phyloP scores from a whole-genome alignment of 768 basidiomycete species.

The Rhizopogon vinicolor region DNA sequence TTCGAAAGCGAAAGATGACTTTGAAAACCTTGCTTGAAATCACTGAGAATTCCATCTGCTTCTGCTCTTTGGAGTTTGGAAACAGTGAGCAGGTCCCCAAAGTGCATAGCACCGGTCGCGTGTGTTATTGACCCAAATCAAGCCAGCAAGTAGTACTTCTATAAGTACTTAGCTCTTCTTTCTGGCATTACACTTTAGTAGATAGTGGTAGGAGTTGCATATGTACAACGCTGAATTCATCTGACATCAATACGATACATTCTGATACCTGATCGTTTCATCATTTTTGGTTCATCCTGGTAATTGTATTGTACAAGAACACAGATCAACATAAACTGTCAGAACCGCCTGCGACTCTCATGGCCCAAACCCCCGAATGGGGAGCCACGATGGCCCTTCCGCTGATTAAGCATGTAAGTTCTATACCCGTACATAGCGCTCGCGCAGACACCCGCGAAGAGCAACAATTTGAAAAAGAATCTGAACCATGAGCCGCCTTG shows the following conservation, averaged over 20 bases:
- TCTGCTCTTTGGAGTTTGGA: too few species aligned
- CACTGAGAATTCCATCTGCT: too few species aligned
- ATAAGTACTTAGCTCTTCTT: constrained; percentile 13
- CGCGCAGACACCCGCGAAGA: constrained; percentile 49
- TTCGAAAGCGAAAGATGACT: too few species aligned
- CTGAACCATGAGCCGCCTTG: constrained; percentile 30
- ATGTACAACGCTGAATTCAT: constrained; percentile 2
- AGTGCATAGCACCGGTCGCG: too few species aligned
- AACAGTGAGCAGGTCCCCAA: too few species aligned
- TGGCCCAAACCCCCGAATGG: constrained; percentile 19
- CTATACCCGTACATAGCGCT: constrained; percentile 61
- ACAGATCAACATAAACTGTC: background rate
- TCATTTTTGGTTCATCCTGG: background rate
- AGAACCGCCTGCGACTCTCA: constrained; percentile 24
- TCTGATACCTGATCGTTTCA: background rate
- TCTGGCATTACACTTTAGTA: constrained; percentile 23
- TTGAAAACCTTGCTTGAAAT: too few species aligned
- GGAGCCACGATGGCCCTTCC: constrained; percentile 27
- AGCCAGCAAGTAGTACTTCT: too few species aligned
- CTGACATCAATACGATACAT: constrained; percentile 5
- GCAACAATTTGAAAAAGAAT: constrained; percentile 53
- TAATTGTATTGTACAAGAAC: background rate
- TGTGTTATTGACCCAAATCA: too few species aligned
- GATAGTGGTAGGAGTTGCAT: constrained; percentile 33
- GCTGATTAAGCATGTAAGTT: constrained; percentile 41